Conservation (phyloP, 164 flowering plant species). For the grape (Vitis vinifera) region ASM3070453v1 NC_081812.1:9072501-9073000, state of each 20-base stretch:
- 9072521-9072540: not conserved
- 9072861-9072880: slow-evolving; percentile 94
- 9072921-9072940: too few relatives aligned
- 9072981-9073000: not conserved
- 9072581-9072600: not conserved
- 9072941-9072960: not conserved
- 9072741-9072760: slow-evolving; percentile 13
- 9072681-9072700: not conserved
- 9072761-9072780: slow-evolving; percentile 4
- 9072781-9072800: not conserved
- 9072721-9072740: not conserved
- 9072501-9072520: not conserved
- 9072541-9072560: not conserved
- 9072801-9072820: slow-evolving; percentile 38
- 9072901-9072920: too few relatives aligned
- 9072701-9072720: not conserved
- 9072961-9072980: not conserved
- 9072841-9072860: slow-evolving; percentile 85
- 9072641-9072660: not conserved
- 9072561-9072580: not conserved
- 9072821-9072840: slow-evolving; percentile 53
- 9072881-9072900: not conserved
- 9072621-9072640: not conserved
- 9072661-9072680: not conserved
- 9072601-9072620: not conserved